Conservation (phyloP, 495 filamentous ascomycete genomes). For the Xylaria scruposa region DNA sequence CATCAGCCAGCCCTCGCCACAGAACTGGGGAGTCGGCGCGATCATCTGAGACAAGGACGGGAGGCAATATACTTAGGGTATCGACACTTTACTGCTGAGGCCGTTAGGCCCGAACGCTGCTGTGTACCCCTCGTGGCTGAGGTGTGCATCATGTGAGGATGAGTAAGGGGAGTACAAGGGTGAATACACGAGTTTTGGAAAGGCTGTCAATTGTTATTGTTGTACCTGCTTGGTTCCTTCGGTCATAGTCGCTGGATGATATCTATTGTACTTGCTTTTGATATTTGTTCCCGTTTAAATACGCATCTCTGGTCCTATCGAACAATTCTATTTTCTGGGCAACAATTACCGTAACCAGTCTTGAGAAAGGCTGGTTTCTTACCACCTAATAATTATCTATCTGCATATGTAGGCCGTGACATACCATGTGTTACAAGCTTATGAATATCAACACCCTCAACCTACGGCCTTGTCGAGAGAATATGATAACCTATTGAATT, state of each 20-base stretch:
- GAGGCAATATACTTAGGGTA: constrained; percentile 18
- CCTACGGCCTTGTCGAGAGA: background rate
- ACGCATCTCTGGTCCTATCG: background rate
- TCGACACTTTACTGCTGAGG: constrained; percentile 8
- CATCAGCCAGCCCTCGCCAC: constrained; percentile 6
- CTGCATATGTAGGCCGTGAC: constrained; percentile 4
- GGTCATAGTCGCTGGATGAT: background rate
- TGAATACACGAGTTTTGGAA: background rate
- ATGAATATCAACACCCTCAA: background rate
- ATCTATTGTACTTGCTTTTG: background rate
- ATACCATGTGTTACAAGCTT: background rate
- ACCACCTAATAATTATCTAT: background rate
- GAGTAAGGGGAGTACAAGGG: background rate
- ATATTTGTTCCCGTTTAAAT: background rate
- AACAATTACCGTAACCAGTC: background rate
- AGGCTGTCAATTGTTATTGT: background rate
- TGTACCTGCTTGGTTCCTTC: background rate
- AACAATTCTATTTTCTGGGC: background rate
- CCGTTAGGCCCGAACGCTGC: constrained; percentile 16
- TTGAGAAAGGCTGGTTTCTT: constrained; percentile 4
- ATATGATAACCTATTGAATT: background rate
- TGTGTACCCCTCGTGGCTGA: constrained; percentile 10
- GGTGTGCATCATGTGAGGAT: constrained; percentile 17
- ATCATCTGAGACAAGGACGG: constrained; percentile 7
- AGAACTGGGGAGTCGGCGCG: constrained; percentile 10